These are phyloP conservation scores for Coemansia sp. DNA, from an alignment of 192 early-diverging fungal genomes.

Conservation along the genomic window DNA sequence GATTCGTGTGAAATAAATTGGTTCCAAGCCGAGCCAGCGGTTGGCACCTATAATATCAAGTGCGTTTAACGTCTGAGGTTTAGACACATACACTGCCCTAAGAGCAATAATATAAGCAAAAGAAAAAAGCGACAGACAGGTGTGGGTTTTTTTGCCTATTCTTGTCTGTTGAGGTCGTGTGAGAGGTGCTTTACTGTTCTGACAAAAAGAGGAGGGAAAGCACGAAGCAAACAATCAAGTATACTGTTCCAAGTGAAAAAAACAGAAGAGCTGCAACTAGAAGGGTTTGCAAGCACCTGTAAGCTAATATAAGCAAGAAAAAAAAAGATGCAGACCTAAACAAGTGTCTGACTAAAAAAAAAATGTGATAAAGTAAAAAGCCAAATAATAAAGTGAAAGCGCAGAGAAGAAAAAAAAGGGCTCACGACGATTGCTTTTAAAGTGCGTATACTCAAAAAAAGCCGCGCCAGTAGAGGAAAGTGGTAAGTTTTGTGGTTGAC, in stretches of 20 bases:
- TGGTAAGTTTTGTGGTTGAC: conserved; percentile 1
- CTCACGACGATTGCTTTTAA: conserved; percentile 3
- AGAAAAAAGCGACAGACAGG: neutral
- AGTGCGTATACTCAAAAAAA: conserved; percentile 4
- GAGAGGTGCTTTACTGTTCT: neutral
- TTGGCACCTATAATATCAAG: neutral
- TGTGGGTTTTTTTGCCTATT: neutral
- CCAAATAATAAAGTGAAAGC: too few species aligned
- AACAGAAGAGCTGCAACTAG: neutral
- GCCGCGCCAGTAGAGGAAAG: too few species aligned
- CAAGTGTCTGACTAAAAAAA: conserved; percentile 21
- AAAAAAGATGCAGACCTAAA: conserved; percentile 27
- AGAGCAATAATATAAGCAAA: neutral
- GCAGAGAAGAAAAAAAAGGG: conserved; percentile 11
- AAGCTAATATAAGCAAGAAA: conserved; percentile 19
- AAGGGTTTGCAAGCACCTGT: neutral
- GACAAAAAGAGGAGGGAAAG: conserved; percentile 7
- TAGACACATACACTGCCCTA: neutral
- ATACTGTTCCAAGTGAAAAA: neutral
- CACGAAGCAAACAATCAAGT: conserved; percentile 7
- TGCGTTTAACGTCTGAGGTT: neutral
- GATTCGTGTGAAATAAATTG: neutral
- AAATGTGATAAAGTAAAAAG: conserved; percentile 15
- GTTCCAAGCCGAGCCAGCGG: neutral
- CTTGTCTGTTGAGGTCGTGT: neutral